Evolutionary conservation across 1,284 basidiomycete species (phyloP).

Genomic region (Fomes fomentarius): DNA sequence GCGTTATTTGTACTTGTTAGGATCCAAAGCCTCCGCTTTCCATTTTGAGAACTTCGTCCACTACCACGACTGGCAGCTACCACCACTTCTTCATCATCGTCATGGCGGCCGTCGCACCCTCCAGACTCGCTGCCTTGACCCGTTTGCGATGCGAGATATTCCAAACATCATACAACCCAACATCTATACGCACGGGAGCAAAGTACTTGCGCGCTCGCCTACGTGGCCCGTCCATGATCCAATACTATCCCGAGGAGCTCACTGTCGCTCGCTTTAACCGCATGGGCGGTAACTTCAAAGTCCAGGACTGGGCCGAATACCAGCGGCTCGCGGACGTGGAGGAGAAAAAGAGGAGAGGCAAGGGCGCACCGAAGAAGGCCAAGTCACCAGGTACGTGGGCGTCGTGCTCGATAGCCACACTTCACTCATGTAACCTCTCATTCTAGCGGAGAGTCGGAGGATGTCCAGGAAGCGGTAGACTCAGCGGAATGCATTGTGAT

Average conservation of each 20-base stretch:
- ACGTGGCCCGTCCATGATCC: constrained; percentile 76
- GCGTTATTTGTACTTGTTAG: constrained; percentile 24
- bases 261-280: constrained; percentile 56
- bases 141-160: constrained; percentile 75
- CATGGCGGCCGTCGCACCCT: constrained; percentile 41
- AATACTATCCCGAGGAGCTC: constrained; percentile 72
- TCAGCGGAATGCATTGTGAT: no score
- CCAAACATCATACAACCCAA: constrained; percentile 84
- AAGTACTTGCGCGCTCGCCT: constrained; percentile 82
- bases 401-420: constrained; percentile 20
- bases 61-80: background rate
- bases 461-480: constrained; percentile 42
- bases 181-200: constrained; percentile 75
- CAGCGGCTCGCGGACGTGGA: constrained; percentile 69
- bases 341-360: constrained; percentile 72
- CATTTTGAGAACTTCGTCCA: background rate
- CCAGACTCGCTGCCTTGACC: constrained; percentile 55
- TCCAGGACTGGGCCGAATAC: constrained; percentile 66
- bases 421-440: background rate
- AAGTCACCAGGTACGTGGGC: constrained; percentile 61
- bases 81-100: constrained; percentile 3
- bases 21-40: constrained; percentile 18
- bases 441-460: constrained; percentile 49
- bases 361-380: constrained; percentile 80
- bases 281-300: constrained; percentile 46